Base-by-base conservation (phyloP, 2,329 filamentous ascomycete genomes). In the Fusarium nanum region DNA sequence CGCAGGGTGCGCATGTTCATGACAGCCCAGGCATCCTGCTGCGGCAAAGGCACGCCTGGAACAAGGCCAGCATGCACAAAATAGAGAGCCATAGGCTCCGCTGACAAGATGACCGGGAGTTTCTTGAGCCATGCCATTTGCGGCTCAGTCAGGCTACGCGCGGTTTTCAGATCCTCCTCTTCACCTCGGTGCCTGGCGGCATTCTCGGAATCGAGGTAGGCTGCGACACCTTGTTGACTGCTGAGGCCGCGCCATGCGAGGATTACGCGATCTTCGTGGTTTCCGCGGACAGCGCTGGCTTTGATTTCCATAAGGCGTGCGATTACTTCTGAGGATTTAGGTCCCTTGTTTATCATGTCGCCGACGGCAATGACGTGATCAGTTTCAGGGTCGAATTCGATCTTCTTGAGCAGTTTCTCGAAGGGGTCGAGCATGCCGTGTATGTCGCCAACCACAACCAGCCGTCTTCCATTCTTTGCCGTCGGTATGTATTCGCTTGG, bases 1-100 rank as follows among this genome's bases (percentile, higher is more conserved):
- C 92, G 85, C 56, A 97, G 87, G 9, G 90, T 92, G 60, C 94
- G 89, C 93, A 99, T 97, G 77, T 93, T 96, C 94, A 98, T 98
- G 42, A 92, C 92, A 54, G 91, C 90, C 78, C 88, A 90, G 0
- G 94, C 91, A 78, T 98, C 86, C 73, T 91, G 95, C 54, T 86
- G 83, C 47, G 90, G 84, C 16, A 97, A 83, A 1, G 87, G 79
- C 1, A 97, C 82, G 7, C 90, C 91, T 0, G 95, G 93, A 0
- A 96, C 90, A 4, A 98, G 85, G 1, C 96, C 96, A 1, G 89
- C 95, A 81, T 98, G 96, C 9, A 94, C 95, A 7, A 97, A 84
- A 61, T 90, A 85, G 37, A 90, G 87, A 2, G 84, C 82, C 37
- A 94, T 80, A 16, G 83, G 76, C n/a, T 93, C 92, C 32, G 94